phyloP scores from a whole-genome alignment of 228 moss, liverwort and hornwort genomes.

The Sphagnum fallax region DNA sequence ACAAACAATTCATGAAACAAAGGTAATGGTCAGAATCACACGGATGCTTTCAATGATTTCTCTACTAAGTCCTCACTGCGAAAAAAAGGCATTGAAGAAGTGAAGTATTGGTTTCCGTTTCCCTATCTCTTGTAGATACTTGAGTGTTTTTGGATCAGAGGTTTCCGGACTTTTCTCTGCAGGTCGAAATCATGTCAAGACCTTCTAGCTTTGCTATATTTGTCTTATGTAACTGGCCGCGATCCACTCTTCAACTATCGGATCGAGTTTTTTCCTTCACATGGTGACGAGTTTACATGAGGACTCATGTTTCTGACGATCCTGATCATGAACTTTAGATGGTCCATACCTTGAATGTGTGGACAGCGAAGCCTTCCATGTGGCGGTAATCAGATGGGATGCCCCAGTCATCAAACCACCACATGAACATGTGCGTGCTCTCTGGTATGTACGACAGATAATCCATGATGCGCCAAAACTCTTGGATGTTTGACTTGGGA shows the following conservation, averaged over 20 bases:
- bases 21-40: no score
- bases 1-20: neutral
- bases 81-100: neutral
- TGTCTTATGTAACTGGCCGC: no score
- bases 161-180: no score
- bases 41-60: neutral
- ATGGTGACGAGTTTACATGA: neutral
- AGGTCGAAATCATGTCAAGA: no score
- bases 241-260: neutral
- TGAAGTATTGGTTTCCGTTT: neutral
- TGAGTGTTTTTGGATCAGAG: no score
- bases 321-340: no score
- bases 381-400: constrained; percentile 60
- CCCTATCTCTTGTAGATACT: no score
- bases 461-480: constrained; percentile 69
- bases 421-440: constrained; percentile 61
- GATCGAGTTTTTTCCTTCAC: neutral
- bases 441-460: constrained; percentile 60
- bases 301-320: neutral
- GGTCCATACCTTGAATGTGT: constrained; percentile 33
- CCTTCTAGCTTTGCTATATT: no score
- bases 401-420: constrained; percentile 31
- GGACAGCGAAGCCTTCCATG: constrained; percentile 66
- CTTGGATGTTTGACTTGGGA: constrained; percentile 59
- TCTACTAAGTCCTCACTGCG: neutral